Base-by-base conservation (phyloP, 2,329 filamentous ascomycete genomes). In the Colletotrichum eremochloae region DNA sequence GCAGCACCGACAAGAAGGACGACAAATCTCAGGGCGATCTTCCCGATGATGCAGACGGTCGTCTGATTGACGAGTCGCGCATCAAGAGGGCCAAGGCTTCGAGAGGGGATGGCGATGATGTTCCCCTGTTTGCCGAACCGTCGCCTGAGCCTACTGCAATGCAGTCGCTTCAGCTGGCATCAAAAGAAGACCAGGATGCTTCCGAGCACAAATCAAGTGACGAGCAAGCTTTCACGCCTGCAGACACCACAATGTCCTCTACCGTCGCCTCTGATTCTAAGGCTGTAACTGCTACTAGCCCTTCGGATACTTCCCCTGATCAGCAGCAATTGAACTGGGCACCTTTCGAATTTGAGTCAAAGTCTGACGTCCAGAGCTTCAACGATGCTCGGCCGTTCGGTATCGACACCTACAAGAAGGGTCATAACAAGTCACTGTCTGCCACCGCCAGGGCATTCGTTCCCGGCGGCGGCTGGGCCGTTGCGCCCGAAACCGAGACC, bases 31-130 rank as follows among this genome's bases (percentile, higher is more conserved):
- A 80, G 12, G 79, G 80, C 38, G 76, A 74, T n/a, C 68, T 73
- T 0, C 73, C 75, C 8, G 79, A 92, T 70, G 89, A 90, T 72
- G 85, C 88, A 3, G 86, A 91, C 73, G 91, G 91, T 20, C 89
- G 90, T 36, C 81, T 88, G 29, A 67, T 68, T n/a, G 90, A 93
- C 68, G 89, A 92, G 71, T 90, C 90, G 31, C 90, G 94, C 52
- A 85, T 91, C 78, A 98, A 97, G 86, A 91, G 95, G 79, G 90
- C 90, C 74, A 90, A 91, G 75, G 90, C 89, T 71, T 86, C 82
- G 57, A 88, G 86, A 24, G 89, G 87, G 64, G 91, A 93, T 77
- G 92, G 89, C 24, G 91, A 97, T 76, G 89, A 92, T 62, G 90
- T 96, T 33, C 92, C 93, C 31, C 86, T 90, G 63, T 97, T 97